Percentiles rank a stretch among this genome's conserved stretches.
phyloP scores from a whole-genome alignment of 192 early-diverging fungal species.

The Linnemannia schmuckeri region DNA sequence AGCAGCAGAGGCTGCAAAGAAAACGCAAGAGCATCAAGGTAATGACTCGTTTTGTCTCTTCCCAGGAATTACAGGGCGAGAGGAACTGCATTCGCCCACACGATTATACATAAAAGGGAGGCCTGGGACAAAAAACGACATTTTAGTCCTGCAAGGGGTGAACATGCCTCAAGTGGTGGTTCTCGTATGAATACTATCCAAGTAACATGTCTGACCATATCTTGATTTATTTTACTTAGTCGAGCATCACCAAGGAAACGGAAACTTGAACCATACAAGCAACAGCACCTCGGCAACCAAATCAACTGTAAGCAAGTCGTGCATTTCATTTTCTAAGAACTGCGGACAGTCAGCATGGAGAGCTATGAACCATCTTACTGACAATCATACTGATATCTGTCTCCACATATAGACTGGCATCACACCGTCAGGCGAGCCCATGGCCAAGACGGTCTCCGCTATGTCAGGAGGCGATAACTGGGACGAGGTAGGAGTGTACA shows the following conservation, averaged over 20 bases:
- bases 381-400: no score
- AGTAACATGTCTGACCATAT: not conserved
- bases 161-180: not conserved
- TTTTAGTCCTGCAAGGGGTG: not conserved
- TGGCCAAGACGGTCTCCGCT: constrained; percentile 44
- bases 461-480: constrained; percentile 49
- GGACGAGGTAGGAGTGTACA: constrained; percentile 38
- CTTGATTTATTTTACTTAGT: not conserved
- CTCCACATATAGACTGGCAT: not conserved
- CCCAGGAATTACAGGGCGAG: not conserved
- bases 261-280: not conserved
- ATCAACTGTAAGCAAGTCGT: not conserved
- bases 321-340: not conserved
- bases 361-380: not conserved
- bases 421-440: constrained; percentile 31
- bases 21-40: constrained; percentile 38
- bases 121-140: not conserved
- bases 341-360: not conserved
- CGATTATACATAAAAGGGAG: not conserved
- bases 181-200: not conserved
- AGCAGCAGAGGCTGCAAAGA: constrained; percentile 56
- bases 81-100: not conserved
- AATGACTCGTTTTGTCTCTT: not conserved
- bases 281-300: not conserved
- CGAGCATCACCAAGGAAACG: constrained; percentile 4